Conservation (phyloP, 2,329 filamentous ascomycete genomes). For the Fusarium keratoplasticum region DNA sequence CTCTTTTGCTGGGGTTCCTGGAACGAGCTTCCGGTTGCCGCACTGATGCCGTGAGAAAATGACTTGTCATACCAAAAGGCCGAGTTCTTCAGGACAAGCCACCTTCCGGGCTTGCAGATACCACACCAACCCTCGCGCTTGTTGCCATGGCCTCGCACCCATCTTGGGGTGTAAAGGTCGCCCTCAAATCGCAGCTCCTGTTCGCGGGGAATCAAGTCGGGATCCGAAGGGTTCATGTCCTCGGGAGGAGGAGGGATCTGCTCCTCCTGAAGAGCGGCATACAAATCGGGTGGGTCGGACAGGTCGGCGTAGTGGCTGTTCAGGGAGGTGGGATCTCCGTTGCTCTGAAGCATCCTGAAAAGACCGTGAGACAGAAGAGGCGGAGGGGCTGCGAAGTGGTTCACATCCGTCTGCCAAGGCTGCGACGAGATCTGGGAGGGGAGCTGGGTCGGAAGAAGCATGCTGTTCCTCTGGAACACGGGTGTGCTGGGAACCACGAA, state of each 20-base stretch:
- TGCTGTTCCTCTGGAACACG: slow-evolving; percentile 66
- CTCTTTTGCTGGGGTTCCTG: slow-evolving; percentile 80
- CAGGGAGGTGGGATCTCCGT: slow-evolving; percentile 74
- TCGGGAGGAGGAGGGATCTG: slow-evolving; percentile 79
- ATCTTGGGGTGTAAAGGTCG: slow-evolving; percentile 85
- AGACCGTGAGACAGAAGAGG: slow-evolving; percentile 77
- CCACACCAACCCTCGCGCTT: slow-evolving; percentile 92
- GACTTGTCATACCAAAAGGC: slow-evolving; percentile 96
- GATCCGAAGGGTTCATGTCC: slow-evolving; percentile 84
- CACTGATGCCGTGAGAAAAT: slow-evolving; percentile 88
- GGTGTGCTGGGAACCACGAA: slow-evolving; percentile 66
- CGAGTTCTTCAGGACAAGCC: slow-evolving; percentile 90
- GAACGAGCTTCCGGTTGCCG: slow-evolving; percentile 82
- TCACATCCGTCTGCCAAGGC: slow-evolving; percentile 62
- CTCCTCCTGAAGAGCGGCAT: slow-evolving; percentile 79
- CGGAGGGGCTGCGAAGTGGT: slow-evolving; percentile 69
- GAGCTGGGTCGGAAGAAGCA: slow-evolving; percentile 63
- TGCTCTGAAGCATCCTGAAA: slow-evolving; percentile 80
- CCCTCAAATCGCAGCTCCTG: slow-evolving; percentile 83
- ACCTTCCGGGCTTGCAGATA: slow-evolving; percentile 86
- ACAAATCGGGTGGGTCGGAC: slow-evolving; percentile 81
- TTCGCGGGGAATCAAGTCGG: slow-evolving; percentile 80
- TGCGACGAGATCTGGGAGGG: slow-evolving; percentile 65
- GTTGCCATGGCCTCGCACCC: slow-evolving; percentile 87
- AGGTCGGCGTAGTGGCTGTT: slow-evolving; percentile 79